phyloP scores from a whole-genome alignment of 345 rosid species.

The Hevea brasiliensis region DNA sequence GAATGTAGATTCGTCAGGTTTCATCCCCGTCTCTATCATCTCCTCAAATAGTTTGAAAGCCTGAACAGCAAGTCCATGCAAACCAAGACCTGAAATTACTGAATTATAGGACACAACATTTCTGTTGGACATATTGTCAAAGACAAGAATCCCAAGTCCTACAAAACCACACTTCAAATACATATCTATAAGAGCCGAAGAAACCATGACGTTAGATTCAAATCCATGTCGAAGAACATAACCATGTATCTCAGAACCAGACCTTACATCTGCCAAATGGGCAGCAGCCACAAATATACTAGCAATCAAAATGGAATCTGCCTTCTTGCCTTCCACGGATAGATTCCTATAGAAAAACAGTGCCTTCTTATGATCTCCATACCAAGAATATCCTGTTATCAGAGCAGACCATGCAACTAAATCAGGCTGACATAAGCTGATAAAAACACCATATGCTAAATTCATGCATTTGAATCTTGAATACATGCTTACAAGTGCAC shows the following conservation, averaged over 20 bases:
- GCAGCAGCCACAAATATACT: conserved; percentile 60
- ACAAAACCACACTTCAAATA: conserved; percentile 74
- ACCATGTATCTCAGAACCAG: conserved; percentile 64
- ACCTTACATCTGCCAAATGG: conserved; percentile 44
- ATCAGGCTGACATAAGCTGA: conserved; percentile 52
- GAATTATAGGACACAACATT: conserved; percentile 68
- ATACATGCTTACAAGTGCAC: conserved; percentile 71
- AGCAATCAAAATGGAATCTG: conserved; percentile 60
- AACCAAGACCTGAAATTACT: conserved; percentile 62
- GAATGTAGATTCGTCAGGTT: conserved; percentile 71
- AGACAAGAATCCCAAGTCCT: conserved; percentile 48
- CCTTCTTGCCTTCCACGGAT: conserved; percentile 44
- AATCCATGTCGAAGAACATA: conserved; percentile 57
- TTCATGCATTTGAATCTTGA: conserved; percentile 56
- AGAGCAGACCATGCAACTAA: conserved; percentile 76
- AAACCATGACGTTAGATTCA: conserved; percentile 54
- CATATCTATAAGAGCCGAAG: conserved; percentile 76
- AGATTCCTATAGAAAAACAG: conserved; percentile 47
- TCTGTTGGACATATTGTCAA: conserved; percentile 41
- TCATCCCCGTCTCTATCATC: conserved; percentile 45
- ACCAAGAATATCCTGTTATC: conserved; percentile 64
- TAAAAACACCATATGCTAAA: conserved; percentile 56
- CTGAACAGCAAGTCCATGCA: conserved; percentile 61
- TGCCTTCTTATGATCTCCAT: conserved; percentile 55
- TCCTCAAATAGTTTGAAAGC: conserved; percentile 64